phyloP scores from a whole-genome alignment of 208 protist species.

The Angomonas deanei region DNA sequence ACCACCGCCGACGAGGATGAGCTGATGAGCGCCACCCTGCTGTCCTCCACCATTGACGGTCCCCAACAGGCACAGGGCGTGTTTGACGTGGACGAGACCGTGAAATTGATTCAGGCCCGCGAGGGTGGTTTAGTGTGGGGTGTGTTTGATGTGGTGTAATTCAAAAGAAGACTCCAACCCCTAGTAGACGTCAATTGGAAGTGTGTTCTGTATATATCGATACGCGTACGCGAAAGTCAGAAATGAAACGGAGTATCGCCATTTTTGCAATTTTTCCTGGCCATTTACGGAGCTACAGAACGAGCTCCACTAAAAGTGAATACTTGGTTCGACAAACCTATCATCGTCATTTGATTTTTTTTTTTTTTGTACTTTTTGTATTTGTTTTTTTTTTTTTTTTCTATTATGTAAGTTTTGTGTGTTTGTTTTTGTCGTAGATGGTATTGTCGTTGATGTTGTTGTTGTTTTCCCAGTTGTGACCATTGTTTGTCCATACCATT shows the following conservation, averaged over 20 bases:
- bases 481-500: too few species aligned
- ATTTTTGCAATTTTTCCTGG: conserved; percentile 12
- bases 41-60: not conserved
- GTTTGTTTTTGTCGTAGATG: conserved; percentile 14
- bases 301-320: too few species aligned
- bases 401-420: not conserved
- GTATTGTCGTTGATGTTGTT: conserved; percentile 2
- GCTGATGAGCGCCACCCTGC: conserved; percentile 16
- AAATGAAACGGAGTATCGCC: too few species aligned
- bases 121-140: conserved; percentile 69
- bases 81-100: conserved; percentile 56
- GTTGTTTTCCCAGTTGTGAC: too few species aligned
- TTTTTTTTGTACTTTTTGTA: not conserved
- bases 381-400: conserved; percentile 9
- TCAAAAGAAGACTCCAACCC: not conserved
- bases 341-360: not conserved
- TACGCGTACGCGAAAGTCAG: too few species aligned
- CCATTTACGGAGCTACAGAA: not conserved
- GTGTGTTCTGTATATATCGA: too few species aligned
- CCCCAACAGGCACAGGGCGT: not conserved
- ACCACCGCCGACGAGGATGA: conserved; percentile 17
- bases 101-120: conserved; percentile 41
- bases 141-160: conserved; percentile 58
- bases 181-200: too few species aligned
- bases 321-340: not conserved